Conservation (phyloP, 2,329 filamentous ascomycete genomes). For the Achaetomium macrosporum region DNA sequence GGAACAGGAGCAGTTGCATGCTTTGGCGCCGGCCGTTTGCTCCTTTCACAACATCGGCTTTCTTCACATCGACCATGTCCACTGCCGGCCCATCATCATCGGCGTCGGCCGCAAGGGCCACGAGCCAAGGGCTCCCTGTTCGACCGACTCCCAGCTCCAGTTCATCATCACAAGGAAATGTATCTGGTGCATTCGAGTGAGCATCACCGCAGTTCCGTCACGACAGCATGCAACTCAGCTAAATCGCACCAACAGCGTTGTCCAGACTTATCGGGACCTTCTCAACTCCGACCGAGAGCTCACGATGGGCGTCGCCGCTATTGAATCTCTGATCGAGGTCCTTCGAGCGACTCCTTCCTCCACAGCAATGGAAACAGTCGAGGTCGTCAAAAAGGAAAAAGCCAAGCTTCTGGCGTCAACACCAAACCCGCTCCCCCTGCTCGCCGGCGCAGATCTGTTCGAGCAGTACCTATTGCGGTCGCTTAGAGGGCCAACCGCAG, state of each 20-base stretch:
- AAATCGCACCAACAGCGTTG: slow-evolving; percentile 40
- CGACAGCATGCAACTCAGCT: neutral
- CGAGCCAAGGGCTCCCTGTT: slow-evolving; percentile 5
- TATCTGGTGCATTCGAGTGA: slow-evolving; percentile 31
- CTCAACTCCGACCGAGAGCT: slow-evolving; percentile 68
- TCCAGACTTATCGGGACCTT: slow-evolving; percentile 48
- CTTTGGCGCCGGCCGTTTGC: slow-evolving; percentile 20
- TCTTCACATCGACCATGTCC: slow-evolving; percentile 19
- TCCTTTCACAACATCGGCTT: slow-evolving; percentile 13
- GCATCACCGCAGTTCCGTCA: neutral
- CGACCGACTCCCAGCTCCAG: slow-evolving; percentile 2
- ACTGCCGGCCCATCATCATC: slow-evolving; percentile 13
- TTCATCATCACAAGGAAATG: slow-evolving; percentile 14
- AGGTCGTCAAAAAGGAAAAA: slow-evolving; percentile 73
- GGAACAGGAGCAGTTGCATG: slow-evolving; percentile 14
- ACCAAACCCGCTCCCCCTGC: slow-evolving; percentile 83
- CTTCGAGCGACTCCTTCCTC: slow-evolving; percentile 73
- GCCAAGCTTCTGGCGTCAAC: slow-evolving; percentile 70
- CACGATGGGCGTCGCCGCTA: slow-evolving; percentile 81
- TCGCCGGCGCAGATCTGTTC: slow-evolving; percentile 92
- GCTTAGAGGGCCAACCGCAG: slow-evolving; percentile 47
- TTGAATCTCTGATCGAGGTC: slow-evolving; percentile 65
- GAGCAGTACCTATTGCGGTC: slow-evolving; percentile 84
- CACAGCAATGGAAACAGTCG: slow-evolving; percentile 91
- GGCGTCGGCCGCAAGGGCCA: neutral